These are phyloP conservation scores for Galeopsis tetrahit DNA, from an alignment of 257 asterid species.

Conservation along the genomic window DNA sequence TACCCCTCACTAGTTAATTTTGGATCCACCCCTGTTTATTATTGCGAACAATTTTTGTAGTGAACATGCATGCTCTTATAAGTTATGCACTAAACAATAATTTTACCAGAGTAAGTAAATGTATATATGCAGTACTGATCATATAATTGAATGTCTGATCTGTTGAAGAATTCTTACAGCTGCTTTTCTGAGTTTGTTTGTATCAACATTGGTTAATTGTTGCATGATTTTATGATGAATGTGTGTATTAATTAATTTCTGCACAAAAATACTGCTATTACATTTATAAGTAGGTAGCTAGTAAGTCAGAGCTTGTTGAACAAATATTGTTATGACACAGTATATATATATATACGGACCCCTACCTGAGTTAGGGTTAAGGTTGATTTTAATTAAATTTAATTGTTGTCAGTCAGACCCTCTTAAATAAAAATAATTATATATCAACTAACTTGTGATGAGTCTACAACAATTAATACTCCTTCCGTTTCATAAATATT, in stretches of 20 bases:
- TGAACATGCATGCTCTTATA: background rate
- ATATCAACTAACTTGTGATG: background rate
- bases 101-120: background rate
- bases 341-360: slow-evolving; percentile 8
- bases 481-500: too few relatives aligned
- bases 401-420: background rate
- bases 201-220: background rate
- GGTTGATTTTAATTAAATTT: slow-evolving; percentile 8
- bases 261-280: background rate
- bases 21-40: too few relatives aligned
- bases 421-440: background rate
- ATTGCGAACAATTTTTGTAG: too few relatives aligned
- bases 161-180: background rate
- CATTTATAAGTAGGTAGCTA: background rate
- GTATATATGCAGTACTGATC: background rate
- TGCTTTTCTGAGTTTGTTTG: slow-evolving; percentile 5
- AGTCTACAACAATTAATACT: background rate
- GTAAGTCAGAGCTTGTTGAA: background rate
- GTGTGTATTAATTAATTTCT: background rate
- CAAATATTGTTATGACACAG: background rate
- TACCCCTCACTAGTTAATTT: too few relatives aligned
- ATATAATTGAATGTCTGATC: background rate
- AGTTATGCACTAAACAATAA: background rate
- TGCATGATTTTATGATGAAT: slow-evolving; percentile 5
- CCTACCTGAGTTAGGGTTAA: slow-evolving; percentile 22